Evolutionary conservation across 1,139 yeast genomes (phyloP).

Genomic region (Ashbya aceris): DNA sequence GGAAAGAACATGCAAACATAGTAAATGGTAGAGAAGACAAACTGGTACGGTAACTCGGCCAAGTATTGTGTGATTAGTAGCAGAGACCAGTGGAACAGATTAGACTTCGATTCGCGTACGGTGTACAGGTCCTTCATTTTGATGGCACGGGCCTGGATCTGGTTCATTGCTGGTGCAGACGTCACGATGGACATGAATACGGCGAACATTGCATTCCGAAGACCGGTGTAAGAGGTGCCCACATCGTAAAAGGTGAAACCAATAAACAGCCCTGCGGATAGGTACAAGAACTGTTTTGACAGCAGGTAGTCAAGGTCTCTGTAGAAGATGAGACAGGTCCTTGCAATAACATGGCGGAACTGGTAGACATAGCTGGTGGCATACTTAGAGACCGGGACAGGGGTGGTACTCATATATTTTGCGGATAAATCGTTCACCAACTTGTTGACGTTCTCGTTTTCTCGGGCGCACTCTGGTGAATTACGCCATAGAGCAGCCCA

Average conservation of each 20-base stretch:
- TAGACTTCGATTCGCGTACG: slow-evolving; percentile 55
- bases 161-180: slow-evolving; percentile 37
- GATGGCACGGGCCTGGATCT: slow-evolving; percentile 41
- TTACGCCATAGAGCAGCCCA: slow-evolving; percentile 43
- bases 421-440: slow-evolving; percentile 18
- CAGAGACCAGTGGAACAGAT: slow-evolving; percentile 58
- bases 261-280: slow-evolving; percentile 35
- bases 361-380: slow-evolving; percentile 36
- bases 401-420: slow-evolving; percentile 4
- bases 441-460: slow-evolving; percentile 23
- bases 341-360: slow-evolving; percentile 30
- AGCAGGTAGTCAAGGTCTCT: slow-evolving; percentile 37
- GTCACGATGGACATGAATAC: slow-evolving; percentile 38
- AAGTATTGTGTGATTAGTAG: slow-evolving; percentile 43
- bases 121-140: slow-evolving; percentile 48
- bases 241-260: slow-evolving; percentile 39
- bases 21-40: slow-evolving; percentile 43
- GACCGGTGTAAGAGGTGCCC: slow-evolving; percentile 31
- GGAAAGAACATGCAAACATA: slow-evolving; percentile 53
- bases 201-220: slow-evolving; percentile 42
- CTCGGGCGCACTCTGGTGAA: slow-evolving; percentile 31
- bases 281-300: slow-evolving; percentile 35
- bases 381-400: slow-evolving; percentile 22
- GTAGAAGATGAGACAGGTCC: slow-evolving; percentile 37
- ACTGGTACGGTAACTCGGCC: slow-evolving; percentile 48